phyloP scores from a whole-genome alignment of 2,329 filamentous ascomycete species.

The Aspergillus sp. region DNA sequence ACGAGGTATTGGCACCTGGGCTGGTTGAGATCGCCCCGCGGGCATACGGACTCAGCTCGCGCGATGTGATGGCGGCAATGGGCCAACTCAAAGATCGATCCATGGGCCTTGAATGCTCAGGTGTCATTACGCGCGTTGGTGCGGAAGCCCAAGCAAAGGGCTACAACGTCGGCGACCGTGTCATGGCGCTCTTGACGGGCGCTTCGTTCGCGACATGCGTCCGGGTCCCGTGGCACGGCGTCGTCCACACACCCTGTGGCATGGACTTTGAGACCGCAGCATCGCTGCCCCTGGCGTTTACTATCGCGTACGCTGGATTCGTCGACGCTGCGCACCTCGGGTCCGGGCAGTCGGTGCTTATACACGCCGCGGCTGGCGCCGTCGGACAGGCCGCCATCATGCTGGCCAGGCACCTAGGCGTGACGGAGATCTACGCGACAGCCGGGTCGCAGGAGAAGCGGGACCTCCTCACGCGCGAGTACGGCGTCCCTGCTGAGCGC shows the following conservation, averaged over 20 bases:
- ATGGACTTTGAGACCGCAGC: neutral
- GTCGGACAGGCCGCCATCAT: neutral
- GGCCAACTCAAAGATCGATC: neutral
- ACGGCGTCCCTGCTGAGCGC: neutral
- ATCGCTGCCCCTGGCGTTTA: neutral
- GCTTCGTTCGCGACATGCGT: neutral
- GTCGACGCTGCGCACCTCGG: neutral
- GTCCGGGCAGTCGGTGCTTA: neutral
- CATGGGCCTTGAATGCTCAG: neutral
- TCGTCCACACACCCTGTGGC: neutral
- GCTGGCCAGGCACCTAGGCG: neutral
- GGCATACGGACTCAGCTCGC: conserved; percentile 6
- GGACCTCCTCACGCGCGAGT: neutral
- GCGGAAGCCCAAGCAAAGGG: neutral
- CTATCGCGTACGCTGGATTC: neutral
- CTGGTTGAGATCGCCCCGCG: neutral
- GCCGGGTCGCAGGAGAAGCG: neutral
- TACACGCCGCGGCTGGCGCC: conserved; percentile 1
- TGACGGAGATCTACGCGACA: neutral
- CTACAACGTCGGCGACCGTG: neutral
- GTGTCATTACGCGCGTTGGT: conserved; percentile 1
- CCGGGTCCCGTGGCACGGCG: neutral
- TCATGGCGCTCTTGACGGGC: neutral
- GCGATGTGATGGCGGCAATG: conserved; percentile 1
- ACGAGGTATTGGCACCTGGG: neutral